Evolutionary conservation across 257 asterid species (phyloP).

Genomic region (Henckelia pumila): DNA sequence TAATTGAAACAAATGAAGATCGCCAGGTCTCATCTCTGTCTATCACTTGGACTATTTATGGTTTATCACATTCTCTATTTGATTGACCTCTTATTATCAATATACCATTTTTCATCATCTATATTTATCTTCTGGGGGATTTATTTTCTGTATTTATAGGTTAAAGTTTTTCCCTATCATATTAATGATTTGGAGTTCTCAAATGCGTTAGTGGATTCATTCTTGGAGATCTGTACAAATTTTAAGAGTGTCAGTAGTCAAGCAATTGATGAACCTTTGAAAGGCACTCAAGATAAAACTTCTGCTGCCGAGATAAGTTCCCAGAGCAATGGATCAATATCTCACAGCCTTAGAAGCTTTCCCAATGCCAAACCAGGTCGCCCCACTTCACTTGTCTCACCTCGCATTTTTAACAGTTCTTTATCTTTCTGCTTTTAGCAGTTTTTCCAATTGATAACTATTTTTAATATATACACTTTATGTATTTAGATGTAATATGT

Average conservation of each 20-base stretch:
- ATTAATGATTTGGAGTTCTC: conserved; percentile 86
- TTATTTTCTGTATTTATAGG: conserved; percentile 44
- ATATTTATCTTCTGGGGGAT: not conserved
- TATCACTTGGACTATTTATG: conserved; percentile 23
- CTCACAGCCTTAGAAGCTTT: conserved; percentile 61
- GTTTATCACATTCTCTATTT: conserved; percentile 15
- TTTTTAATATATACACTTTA: not conserved
- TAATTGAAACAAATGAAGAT: conserved; percentile 47
- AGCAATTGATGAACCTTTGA: conserved; percentile 34
- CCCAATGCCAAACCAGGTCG: conserved; percentile 90
- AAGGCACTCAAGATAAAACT: conserved; percentile 38
- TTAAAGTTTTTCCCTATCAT: conserved; percentile 69
- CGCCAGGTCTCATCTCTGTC: conserved; percentile 60
- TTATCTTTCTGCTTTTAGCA: not conserved
- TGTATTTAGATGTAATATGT: no score
- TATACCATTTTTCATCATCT: conserved; percentile 6
- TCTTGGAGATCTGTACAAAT: conserved; percentile 52
- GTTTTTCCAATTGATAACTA: conserved; percentile 2
- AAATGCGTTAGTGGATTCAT: conserved; percentile 73
- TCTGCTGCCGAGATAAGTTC: conserved; percentile 30
- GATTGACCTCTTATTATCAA: conserved; percentile 12
- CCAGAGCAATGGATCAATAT: conserved; percentile 24
- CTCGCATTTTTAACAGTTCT: not conserved
- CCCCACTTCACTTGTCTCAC: conserved; percentile 14
- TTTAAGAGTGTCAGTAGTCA: conserved; percentile 30